Base-by-base conservation (phyloP, 2,329 filamentous ascomycete species). In the Fusarium pseudoanthophilum region DNA sequence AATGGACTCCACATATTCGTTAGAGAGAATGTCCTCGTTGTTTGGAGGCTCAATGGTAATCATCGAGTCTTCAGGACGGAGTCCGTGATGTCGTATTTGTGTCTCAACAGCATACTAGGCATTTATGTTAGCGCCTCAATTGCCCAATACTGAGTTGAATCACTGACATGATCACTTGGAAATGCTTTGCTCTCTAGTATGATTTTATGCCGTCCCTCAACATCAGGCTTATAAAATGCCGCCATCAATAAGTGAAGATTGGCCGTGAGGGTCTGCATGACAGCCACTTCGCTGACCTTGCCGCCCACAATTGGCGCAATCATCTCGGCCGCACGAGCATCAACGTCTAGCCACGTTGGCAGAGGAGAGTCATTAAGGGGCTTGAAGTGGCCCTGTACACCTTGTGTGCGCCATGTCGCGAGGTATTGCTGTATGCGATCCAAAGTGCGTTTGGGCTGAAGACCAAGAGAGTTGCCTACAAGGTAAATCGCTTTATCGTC, bases 141-240 rank as follows among this genome's bases (percentile, higher is more conserved):
- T 20, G 21, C 21, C 11, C n/a, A 16, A 1, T 30, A 7, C 21
- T 37, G 20, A 20, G 7, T 14, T 34, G 14, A 18, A 16, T 34
- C 39, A 69, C 76, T 32, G 85, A 91, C 91, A 81, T 94, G 92
- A 77, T 97, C 94, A 80, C 92, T 94, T 1, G 94, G 94, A 75
- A 97, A 97, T 0, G 94, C 93, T 79, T 95, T 95, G 78, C 92
- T 92, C 79, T 97, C 93, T 20, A 95, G 85, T 55, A 95, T 91
- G 71, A 95, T 92, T 83, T 94, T 95, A 80, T 91, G 92, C 43
- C 84, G 79, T 6, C 78, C 79, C 53, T 80, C 78, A 82, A 85
- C 71, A 2, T 88, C 91, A 0, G 93, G 93, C 51, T 85, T 86
- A 80, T 95, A 95, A 83, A 95, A 95, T 79, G 92, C 92, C n/a